Evolutionary conservation across 2,329 filamentous ascomycete species (phyloP), one percentile per base, ranked within the genome.

Genomic region (Lasiodiplodia theobromae): DNA sequence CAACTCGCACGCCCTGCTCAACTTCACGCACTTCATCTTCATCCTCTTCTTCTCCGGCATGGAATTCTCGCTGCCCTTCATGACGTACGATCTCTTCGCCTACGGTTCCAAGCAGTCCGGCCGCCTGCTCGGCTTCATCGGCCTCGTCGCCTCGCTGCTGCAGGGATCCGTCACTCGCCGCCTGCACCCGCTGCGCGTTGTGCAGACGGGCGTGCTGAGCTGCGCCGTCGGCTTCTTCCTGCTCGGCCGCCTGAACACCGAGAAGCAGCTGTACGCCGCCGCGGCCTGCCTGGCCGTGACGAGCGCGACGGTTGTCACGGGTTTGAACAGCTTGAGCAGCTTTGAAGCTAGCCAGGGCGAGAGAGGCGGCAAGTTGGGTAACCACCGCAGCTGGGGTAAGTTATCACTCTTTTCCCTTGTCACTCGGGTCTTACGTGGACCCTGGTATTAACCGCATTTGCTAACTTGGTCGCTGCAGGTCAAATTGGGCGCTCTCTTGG

Each of bases 41-140:
- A 89, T 99, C 69, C 89, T 99, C 14, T 97, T 97, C 81, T 99
- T 99, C 82, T 97, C 93, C 2, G 96, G 96, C 70, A 95, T 99
- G 91, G 96, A 99, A 78, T 98, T 97, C 80, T 97, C 94, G 0
- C 87, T 99, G 3, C 94, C 96, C 0, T 99, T 99, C 79, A 94
- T 99, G 89, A 98, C 95, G 0, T 97, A 96, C 75, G 95, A 97
- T 66, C 87, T 99, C 54, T 98, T 98, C 79, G 87, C 87, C 10
- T 96, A 96, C 77, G 88, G 86, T 12, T 91, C 94, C 0, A 87
- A 89, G 53, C 87, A 93, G 65, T 97, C 96, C 72, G 96, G 96
- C 18, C 88, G 90, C 12, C 85, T 99, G 2, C 88, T 99, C 2
- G 95, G 96, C 6, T 96, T 92, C 79, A 92, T 99, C 74, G 96